These are phyloP conservation scores for Mallotus nudiflorus DNA, from an alignment of 345 rosid genomes.

Conservation along the genomic window DNA sequence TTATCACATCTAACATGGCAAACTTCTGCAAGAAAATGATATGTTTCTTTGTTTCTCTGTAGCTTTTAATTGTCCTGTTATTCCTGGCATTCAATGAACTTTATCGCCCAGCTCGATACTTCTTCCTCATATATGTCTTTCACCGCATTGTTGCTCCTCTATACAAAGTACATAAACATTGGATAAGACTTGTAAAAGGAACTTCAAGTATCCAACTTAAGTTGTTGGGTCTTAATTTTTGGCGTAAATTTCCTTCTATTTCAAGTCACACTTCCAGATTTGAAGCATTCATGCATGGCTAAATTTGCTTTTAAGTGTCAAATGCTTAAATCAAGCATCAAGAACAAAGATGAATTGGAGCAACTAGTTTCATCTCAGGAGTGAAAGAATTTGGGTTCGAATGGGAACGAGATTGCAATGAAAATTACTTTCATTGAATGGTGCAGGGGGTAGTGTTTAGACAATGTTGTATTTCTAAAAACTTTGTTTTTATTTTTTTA, in stretches of 20 bases:
- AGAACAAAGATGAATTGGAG: too few relatives aligned
- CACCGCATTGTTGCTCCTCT: conserved; percentile 46
- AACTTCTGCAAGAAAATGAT: background rate
- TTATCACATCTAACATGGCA: background rate
- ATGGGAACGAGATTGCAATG: too few relatives aligned
- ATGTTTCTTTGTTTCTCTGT: conserved; percentile 12
- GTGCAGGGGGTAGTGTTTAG: too few relatives aligned
- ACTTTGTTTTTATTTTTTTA: too few relatives aligned
- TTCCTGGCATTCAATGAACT: conserved; percentile 38
- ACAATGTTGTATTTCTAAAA: too few relatives aligned
- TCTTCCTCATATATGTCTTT: conserved; percentile 35
- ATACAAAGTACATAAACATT: conserved; percentile 35
- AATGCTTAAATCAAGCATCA: too few relatives aligned
- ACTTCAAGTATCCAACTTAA: background rate
- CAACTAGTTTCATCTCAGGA: too few relatives aligned
- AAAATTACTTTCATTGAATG: too few relatives aligned
- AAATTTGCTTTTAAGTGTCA: too few relatives aligned
- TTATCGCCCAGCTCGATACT: conserved; percentile 40
- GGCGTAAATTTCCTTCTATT: background rate
- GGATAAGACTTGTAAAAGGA: background rate
- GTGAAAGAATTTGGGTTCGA: too few relatives aligned
- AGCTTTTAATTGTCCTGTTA: conserved; percentile 32
- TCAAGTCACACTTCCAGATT: conserved; percentile 64
- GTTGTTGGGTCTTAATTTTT: background rate
- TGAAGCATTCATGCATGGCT: too few relatives aligned